Percentiles rank a stretch among this genome's conserved stretches.
phyloP scores from a whole-genome alignment of 768 basidiomycete genomes.

The Xerocomellus amylosporus region DNA sequence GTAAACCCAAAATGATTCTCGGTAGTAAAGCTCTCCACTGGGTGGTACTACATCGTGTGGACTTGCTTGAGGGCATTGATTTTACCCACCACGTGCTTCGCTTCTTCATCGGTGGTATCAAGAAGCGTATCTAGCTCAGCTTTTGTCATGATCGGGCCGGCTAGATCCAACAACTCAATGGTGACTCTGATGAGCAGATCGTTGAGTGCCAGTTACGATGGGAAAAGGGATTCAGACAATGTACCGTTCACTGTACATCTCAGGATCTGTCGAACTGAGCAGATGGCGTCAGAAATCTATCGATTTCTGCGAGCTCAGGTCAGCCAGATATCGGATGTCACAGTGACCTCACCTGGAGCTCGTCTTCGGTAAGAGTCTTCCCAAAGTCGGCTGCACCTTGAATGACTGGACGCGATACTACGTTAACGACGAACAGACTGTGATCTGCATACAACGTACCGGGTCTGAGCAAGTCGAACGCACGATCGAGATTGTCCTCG shows the following conservation, averaged over 20 bases:
- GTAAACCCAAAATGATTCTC: constrained; percentile 15
- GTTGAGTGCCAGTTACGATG: neutral
- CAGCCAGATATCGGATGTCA: neutral
- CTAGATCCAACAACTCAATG: neutral
- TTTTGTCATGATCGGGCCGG: neutral
- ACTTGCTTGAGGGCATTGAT: constrained; percentile 18
- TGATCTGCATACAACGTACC: neutral
- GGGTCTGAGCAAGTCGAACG: constrained; percentile 10
- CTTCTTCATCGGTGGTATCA: constrained; percentile 7
- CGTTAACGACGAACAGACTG: neutral
- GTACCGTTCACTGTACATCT: constrained; percentile 3
- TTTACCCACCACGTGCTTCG: constrained; percentile 7
- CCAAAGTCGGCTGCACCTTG: constrained; percentile 7
- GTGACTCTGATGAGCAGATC: neutral
- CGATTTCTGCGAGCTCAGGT: constrained; percentile 1
- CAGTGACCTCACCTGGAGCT: constrained; percentile 1
- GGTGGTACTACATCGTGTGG: constrained; percentile 18
- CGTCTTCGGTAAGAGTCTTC: constrained; percentile 7
- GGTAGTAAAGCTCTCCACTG: constrained; percentile 8
- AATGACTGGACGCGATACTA: neutral
- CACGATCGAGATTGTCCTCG: constrained; percentile 13
- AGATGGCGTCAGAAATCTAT: constrained; percentile 4
- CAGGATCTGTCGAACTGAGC: neutral
- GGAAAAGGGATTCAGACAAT: neutral
- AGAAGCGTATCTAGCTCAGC: neutral